Percentiles rank a stretch among this genome's conserved stretches.
phyloP scores from a whole-genome alignment of 2,329 filamentous ascomycete genomes.

The Fusarium sp. region DNA sequence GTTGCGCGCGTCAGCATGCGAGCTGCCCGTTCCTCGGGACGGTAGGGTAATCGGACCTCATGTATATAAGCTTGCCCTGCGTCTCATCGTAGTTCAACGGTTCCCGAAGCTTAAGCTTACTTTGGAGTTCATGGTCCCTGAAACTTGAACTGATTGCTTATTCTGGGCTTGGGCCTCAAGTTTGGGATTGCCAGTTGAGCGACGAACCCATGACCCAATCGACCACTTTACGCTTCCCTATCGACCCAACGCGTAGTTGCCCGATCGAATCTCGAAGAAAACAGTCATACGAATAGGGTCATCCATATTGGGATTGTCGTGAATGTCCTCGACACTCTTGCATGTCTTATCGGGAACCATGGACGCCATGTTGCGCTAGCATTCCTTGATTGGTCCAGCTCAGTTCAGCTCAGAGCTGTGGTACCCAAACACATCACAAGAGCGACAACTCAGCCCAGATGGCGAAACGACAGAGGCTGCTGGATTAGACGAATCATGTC shows the following conservation, averaged over 20 bases:
- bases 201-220: not conserved
- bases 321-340: not conserved
- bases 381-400: constrained; percentile 13
- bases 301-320: not conserved
- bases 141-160: not conserved
- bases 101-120: constrained; percentile 31
- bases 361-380: not conserved
- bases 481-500: constrained; percentile 7
- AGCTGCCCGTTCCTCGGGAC: constrained; percentile 43
- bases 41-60: constrained; percentile 31
- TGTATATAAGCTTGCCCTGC: constrained; percentile 48
- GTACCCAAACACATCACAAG: constrained; percentile 18
- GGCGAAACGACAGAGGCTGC: not conserved
- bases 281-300: not conserved
- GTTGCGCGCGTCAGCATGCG: constrained; percentile 52
- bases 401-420: constrained; percentile 8
- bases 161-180: not conserved
- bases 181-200: not conserved
- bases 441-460: constrained; percentile 13
- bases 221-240: not conserved
- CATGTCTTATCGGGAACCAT: constrained; percentile 22
- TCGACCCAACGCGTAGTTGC: not conserved
- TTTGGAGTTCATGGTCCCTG: constrained; percentile 12
- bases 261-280: not conserved
- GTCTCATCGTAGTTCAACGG: constrained; percentile 17